Evolutionary conservation across 192 early-diverging fungal species (phyloP), one percentile per base, ranked within the genome.

Genomic region (Dissophora globulifera): DNA sequence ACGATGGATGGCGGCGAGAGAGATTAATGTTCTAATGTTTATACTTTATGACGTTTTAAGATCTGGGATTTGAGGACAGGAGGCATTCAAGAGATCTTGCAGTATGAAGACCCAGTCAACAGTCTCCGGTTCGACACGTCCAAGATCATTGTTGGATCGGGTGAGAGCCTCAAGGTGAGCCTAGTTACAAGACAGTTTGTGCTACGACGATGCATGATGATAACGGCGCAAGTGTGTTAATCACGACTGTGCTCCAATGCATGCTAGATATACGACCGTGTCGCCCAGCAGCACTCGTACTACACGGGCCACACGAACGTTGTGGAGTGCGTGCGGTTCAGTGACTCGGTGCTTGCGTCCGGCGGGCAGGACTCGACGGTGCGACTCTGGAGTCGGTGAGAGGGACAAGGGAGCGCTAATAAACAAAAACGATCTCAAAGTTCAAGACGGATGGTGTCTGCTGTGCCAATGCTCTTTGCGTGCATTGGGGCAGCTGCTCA

Each of bases 61-160:
- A 81, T 93, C 29, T 94, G 92, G 92, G 92, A 94, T 56, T 49
- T 93, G 43, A 82, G 91, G n/a, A 91, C 86, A 15, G 90, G 90
- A 33, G 80, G 81, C 0, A 76, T 86, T 2, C 80, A 88, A 45
- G 90, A 92, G 48, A 84, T 78, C 38, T 52, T 88, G 8, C 62
- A 67, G 10, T 89, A 87, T 68, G 83, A 84, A n/a, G 55, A 82
- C 16, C 64, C 82, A n/a, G 81, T 93, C 10, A 67, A 54, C 30
- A 83, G 72, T 29, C 63, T 80, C 33, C 79, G 75, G 30, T 89
- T 89, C 54, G 86, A 89, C 78, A 61, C 82, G 3, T 58, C 61
- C 6, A 85, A 88, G 78, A 86, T 88, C 51, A 80, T 87, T 60
- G 65, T 86, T 13, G 81, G 86, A 7, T 84, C 86, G 1, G 71